Evolutionary conservation across 164 flowering plant species (phyloP).

Genomic region (Vitis cinerea): DNA sequence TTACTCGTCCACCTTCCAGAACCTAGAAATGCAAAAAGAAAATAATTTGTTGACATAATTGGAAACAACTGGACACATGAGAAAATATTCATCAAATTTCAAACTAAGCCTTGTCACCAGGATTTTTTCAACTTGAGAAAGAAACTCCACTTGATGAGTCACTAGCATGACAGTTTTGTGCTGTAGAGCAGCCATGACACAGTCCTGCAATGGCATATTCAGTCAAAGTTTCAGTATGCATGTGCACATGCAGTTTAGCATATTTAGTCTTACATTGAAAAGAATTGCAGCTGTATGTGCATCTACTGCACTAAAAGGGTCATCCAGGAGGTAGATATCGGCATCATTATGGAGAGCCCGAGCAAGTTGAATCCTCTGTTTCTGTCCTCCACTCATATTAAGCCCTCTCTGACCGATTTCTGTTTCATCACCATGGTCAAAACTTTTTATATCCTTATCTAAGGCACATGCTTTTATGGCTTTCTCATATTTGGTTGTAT

Average conservation of each 20-base stretch:
- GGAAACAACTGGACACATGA: too few relatives aligned
- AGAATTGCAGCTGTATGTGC: constrained; percentile 82
- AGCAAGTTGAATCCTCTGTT: constrained; percentile 91
- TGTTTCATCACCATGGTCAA: constrained; percentile 80
- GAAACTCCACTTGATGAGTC: constrained; percentile 94
- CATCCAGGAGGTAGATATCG: constrained; percentile 88
- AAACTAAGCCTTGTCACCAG: constrained; percentile 41
- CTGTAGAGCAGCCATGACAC: constrained; percentile 65
- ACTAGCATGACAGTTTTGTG: constrained; percentile 81
- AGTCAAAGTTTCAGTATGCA: neutral
- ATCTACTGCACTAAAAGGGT: constrained; percentile 96
- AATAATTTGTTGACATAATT: too few relatives aligned
- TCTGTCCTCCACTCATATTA: constrained; percentile 96
- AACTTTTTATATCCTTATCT: constrained; percentile 67
- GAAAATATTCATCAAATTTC: too few relatives aligned
- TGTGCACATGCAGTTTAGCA: too few relatives aligned
- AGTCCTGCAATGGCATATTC: constrained; percentile 47
- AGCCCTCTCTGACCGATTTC: constrained; percentile 95
- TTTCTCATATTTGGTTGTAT: constrained; percentile 45
- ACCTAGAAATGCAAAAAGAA: constrained; percentile 33
- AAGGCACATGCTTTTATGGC: constrained; percentile 72
- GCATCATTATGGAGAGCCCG: constrained; percentile 87
- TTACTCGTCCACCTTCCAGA: constrained; percentile 60
- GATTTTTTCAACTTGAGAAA: constrained; percentile 60
- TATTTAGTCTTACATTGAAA: constrained; percentile 52